Evolutionary conservation across 306 rosid species (phyloP).

Genomic region (Vigna reflexopilosa): DNA sequence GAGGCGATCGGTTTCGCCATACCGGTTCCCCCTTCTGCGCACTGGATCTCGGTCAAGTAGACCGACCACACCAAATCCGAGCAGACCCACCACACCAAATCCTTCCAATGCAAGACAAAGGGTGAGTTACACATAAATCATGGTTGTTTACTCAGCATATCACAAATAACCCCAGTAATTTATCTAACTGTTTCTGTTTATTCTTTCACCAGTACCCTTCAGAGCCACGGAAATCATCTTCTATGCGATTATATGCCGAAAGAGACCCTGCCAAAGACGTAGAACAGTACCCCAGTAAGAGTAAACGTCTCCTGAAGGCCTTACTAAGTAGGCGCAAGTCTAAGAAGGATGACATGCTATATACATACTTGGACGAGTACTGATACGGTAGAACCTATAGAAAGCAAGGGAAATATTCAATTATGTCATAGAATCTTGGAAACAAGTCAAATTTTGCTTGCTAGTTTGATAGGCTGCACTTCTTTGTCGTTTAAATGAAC

Average conservation of each 20-base stretch:
- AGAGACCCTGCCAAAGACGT: constrained; percentile 67
- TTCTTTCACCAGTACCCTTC: constrained; percentile 76
- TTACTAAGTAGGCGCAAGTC: constrained; percentile 96
- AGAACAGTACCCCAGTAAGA: constrained; percentile 89
- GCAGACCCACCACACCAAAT: constrained; percentile 90
- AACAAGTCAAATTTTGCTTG: constrained; percentile 50
- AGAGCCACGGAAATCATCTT: constrained; percentile 90
- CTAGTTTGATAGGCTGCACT: constrained; percentile 39
- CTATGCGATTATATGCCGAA: constrained; percentile 89
- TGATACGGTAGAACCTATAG: constrained; percentile 50
- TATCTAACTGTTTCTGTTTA: constrained; percentile 26
- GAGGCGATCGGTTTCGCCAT: constrained; percentile 86
- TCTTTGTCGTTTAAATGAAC: constrained; percentile 36
- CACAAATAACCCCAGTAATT: constrained; percentile 11
- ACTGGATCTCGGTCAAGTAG: constrained; percentile 85
- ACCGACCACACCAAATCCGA: constrained; percentile 79
- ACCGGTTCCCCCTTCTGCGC: constrained; percentile 94
- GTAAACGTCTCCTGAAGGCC: constrained; percentile 93
- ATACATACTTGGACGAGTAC: constrained; percentile 93
- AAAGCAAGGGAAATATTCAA: constrained; percentile 31
- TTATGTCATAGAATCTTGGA: constrained; percentile 48
- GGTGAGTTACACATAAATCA: constrained; percentile 45
- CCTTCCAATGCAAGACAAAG: constrained; percentile 70
- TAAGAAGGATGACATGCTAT: constrained; percentile 90
- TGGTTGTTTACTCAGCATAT: constrained; percentile 7